phyloP scores from a whole-genome alignment of 2,329 filamentous ascomycete species.

The Pezicula neosporulosa region DNA sequence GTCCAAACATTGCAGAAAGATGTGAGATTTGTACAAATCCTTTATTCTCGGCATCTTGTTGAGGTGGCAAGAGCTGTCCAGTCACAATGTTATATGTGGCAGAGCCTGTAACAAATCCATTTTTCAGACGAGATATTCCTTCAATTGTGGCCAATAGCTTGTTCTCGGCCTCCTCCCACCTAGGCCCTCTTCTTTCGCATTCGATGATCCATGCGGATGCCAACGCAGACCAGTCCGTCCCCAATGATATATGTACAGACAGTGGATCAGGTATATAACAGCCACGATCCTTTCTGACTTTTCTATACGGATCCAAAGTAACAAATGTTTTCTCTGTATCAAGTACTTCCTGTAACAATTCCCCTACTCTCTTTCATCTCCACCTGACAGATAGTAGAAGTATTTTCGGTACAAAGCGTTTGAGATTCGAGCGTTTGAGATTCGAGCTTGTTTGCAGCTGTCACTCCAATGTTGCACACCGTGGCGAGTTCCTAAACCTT shows the following conservation, averaged over 20 bases:
- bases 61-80: conserved; percentile 48
- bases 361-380: conserved; percentile 20
- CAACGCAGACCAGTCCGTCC: conserved; percentile 56
- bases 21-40: conserved; percentile 51
- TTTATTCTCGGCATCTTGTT: conserved; percentile 46
- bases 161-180: conserved; percentile 46
- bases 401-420: conserved; percentile 53
- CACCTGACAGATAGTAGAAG: conserved; percentile 38
- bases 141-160: conserved; percentile 46
- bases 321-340: conserved; percentile 51
- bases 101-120: conserved; percentile 56
- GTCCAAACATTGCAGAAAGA: conserved; percentile 54
- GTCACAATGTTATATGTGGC: conserved; percentile 47
- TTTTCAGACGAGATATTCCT: conserved; percentile 51
- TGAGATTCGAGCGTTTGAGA: conserved; percentile 57
- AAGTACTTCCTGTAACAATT: conserved; percentile 30
- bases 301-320: conserved; percentile 52
- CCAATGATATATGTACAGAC: conserved; percentile 46
- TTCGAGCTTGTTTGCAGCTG: conserved; percentile 58
- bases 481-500: conserved; percentile 58
- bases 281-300: conserved; percentile 52
- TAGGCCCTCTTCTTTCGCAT: conserved; percentile 52
- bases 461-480: conserved; percentile 61
- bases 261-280: conserved; percentile 36
- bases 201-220: conserved; percentile 56